Evolutionary conservation across 805 yeast genomes (phyloP).

Genomic region (Saccharomycodes ludwigii): DNA sequence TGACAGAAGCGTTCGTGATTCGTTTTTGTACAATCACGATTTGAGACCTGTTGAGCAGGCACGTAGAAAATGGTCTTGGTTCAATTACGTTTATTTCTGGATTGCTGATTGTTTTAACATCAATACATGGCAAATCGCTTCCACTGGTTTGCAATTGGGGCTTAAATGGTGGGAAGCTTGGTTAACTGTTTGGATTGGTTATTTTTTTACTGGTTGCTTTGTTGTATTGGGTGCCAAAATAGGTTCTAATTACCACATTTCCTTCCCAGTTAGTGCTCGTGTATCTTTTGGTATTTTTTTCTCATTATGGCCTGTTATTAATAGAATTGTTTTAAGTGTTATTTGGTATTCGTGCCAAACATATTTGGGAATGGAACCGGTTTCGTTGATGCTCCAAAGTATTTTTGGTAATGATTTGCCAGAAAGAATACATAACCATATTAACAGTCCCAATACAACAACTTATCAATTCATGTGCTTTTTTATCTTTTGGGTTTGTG

Average conservation of each 20-base stretch:
- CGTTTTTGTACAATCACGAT: constrained; percentile 64
- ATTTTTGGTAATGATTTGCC: constrained; percentile 60
- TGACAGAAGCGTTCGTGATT: no score
- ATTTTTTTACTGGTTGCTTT: constrained; percentile 54
- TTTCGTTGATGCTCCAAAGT: constrained; percentile 62
- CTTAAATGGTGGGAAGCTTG: constrained; percentile 87
- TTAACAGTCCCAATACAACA: constrained; percentile 48
- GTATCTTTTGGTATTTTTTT: constrained; percentile 83
- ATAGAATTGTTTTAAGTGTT: constrained; percentile 77
- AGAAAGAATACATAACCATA: constrained; percentile 49
- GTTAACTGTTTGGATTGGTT: constrained; percentile 83
- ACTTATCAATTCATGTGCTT: constrained; percentile 64
- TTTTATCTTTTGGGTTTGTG: constrained; percentile 70
- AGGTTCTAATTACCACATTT: constrained; percentile 69
- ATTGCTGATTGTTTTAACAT: constrained; percentile 81
- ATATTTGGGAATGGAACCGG: constrained; percentile 76
- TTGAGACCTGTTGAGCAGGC: constrained; percentile 64
- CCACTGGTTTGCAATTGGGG: constrained; percentile 70
- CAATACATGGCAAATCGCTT: constrained; percentile 85
- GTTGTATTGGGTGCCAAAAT: constrained; percentile 63
- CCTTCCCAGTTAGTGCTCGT: constrained; percentile 75
- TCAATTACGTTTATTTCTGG: constrained; percentile 72
- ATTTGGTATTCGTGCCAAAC: constrained; percentile 86
- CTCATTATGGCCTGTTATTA: constrained; percentile 76
- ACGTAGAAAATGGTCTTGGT: constrained; percentile 81